Evolutionary conservation across 2,329 filamentous ascomycete species (phyloP).

Genomic region (Cladosporium sp.): DNA sequence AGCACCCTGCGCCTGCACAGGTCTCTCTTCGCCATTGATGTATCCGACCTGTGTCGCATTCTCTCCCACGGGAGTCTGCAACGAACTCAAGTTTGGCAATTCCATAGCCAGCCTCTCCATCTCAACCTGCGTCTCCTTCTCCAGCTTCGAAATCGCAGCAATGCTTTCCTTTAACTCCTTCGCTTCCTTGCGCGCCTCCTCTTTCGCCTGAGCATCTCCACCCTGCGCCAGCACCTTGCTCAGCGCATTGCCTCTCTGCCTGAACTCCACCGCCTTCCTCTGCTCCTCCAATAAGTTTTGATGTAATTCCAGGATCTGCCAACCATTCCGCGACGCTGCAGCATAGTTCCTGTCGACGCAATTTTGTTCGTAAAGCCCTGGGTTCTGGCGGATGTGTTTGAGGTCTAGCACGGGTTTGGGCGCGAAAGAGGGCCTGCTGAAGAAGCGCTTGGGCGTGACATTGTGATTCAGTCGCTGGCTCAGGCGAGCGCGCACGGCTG

Average conservation of each 20-base stretch:
- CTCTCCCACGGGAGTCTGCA: constrained; percentile 66
- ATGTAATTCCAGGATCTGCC: constrained; percentile 48
- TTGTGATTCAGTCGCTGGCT: not conserved
- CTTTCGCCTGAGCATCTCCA: constrained; percentile 15
- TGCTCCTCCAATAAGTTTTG: constrained; percentile 49
- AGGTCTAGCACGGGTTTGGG: constrained; percentile 77
- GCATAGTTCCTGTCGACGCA: constrained; percentile 81
- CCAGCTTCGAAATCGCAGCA: constrained; percentile 54
- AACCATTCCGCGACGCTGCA: constrained; percentile 47
- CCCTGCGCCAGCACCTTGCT: constrained; percentile 48
- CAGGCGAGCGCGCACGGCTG: not conserved
- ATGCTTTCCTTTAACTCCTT: constrained; percentile 61
- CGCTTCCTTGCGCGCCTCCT: constrained; percentile 57
- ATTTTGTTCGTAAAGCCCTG: constrained; percentile 74
- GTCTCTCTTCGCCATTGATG: constrained; percentile 61
- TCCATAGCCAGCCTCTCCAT: constrained; percentile 71
- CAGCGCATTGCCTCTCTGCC: constrained; percentile 63
- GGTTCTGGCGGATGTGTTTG: constrained; percentile 83
- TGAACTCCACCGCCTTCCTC: constrained; percentile 53
- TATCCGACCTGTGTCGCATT: constrained; percentile 64
- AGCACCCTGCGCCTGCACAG: not conserved
- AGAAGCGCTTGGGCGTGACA: constrained; percentile 21
- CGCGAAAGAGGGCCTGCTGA: constrained; percentile 61
- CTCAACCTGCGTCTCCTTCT: constrained; percentile 56
- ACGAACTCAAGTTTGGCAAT: constrained; percentile 80